Percentiles rank a stretch among this genome's conserved stretches.
phyloP scores from a whole-genome alignment of 768 basidiomycete genomes.

The Daedaleopsis nitida region DNA sequence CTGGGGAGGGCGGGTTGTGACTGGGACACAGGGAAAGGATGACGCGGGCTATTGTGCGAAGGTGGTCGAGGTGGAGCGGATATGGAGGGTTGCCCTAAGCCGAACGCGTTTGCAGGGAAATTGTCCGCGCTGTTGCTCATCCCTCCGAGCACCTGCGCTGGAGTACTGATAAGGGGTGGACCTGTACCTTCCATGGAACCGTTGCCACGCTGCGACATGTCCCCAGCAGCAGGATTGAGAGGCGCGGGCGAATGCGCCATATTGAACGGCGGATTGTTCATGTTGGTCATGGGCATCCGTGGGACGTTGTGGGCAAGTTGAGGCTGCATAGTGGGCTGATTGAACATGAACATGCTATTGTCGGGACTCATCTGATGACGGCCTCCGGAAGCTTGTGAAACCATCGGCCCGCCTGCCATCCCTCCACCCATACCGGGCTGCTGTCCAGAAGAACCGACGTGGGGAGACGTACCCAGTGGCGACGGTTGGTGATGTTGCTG shows the following conservation, averaged over 20 bases:
- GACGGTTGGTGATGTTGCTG: slow-evolving; percentile 35
- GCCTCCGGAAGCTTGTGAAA: slow-evolving; percentile 41
- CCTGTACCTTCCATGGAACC: slow-evolving; percentile 34
- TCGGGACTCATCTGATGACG: slow-evolving; percentile 50
- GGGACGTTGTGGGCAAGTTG: slow-evolving; percentile 32
- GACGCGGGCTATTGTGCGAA: slow-evolving; percentile 30
- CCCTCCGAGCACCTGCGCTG: slow-evolving; percentile 60
- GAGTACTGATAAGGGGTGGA: slow-evolving; percentile 44
- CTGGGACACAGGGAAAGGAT: slow-evolving; percentile 18
- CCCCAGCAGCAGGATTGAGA: slow-evolving; percentile 46
- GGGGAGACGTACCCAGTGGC: slow-evolving; percentile 45
- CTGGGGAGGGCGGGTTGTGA: slow-evolving; percentile 28
- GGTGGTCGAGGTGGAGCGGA: slow-evolving; percentile 14
- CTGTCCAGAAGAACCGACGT: slow-evolving; percentile 40
- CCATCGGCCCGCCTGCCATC: slow-evolving; percentile 20
- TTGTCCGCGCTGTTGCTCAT: slow-evolving; percentile 35
- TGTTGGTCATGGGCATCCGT: slow-evolving; percentile 15
- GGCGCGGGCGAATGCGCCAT: slow-evolving; percentile 42
- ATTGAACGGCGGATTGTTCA: slow-evolving; percentile 36
- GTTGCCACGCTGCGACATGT: slow-evolving; percentile 42
- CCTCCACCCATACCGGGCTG: slow-evolving; percentile 26
- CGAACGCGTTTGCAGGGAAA: slow-evolving; percentile 7
- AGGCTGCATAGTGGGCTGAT: slow-evolving; percentile 37
- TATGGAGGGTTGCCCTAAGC: slow-evolving; percentile 10
- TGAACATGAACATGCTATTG: slow-evolving; percentile 48